Evolutionary conservation across 2,329 filamentous ascomycete species (phyloP).

Genomic region (Fusarium tjaetaba): DNA sequence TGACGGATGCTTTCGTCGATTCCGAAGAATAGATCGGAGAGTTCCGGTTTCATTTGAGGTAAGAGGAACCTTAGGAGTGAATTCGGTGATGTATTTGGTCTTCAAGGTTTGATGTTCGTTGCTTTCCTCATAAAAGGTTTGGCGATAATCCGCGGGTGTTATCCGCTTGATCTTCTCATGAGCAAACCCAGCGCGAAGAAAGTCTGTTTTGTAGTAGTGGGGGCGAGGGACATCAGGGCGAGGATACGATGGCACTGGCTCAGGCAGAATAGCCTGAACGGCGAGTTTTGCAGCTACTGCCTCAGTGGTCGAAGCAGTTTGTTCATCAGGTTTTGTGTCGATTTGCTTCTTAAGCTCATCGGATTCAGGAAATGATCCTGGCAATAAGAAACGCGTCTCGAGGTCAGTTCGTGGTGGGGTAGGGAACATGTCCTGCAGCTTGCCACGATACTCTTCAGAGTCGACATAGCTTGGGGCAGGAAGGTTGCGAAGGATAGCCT

Average conservation of each 20-base stretch:
- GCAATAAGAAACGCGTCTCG: slow-evolving; percentile 30
- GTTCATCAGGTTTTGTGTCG: neutral
- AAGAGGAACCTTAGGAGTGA: slow-evolving; percentile 35
- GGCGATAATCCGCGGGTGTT: slow-evolving; percentile 30
- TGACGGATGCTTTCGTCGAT: slow-evolving; percentile 33
- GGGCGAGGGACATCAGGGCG: slow-evolving; percentile 16
- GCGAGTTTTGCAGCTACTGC: neutral
- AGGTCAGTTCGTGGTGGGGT: slow-evolving; percentile 26
- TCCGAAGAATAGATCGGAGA: slow-evolving; percentile 45
- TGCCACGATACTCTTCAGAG: slow-evolving; percentile 38
- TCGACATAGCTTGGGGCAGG: slow-evolving; percentile 46
- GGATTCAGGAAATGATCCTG: slow-evolving; percentile 43
- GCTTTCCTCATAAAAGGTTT: slow-evolving; percentile 33
- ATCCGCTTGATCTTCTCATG: slow-evolving; percentile 21
- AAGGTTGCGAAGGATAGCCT: slow-evolving; percentile 42
- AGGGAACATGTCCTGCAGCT: slow-evolving; percentile 38
- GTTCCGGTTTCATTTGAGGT: slow-evolving; percentile 27
- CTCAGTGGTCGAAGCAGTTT: neutral
- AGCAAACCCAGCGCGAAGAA: slow-evolving; percentile 14
- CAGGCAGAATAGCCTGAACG: neutral
- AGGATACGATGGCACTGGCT: neutral
- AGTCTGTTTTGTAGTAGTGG: slow-evolving; percentile 23
- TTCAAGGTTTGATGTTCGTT: slow-evolving; percentile 35
- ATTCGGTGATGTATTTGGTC: slow-evolving; percentile 32
- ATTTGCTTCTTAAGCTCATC: slow-evolving; percentile 25